These are phyloP conservation scores for Ogataea henricii DNA, from an alignment of 805 yeast genomes.

Conservation along the genomic window DNA sequence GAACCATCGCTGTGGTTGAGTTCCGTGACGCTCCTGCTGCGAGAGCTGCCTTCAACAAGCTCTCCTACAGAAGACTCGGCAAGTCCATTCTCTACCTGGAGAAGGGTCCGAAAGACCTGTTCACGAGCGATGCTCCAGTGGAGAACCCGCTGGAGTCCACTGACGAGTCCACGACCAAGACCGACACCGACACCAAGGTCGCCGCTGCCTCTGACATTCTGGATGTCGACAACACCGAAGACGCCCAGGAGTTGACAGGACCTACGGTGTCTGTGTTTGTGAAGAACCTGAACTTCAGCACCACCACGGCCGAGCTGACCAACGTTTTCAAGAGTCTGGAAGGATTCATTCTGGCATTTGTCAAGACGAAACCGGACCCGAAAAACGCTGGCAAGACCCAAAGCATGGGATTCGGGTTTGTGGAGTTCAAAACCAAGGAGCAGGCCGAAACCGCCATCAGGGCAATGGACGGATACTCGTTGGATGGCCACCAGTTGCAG, in stretches of 20 bases:
- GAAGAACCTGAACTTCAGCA: constrained; percentile 86
- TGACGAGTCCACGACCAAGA: constrained; percentile 33
- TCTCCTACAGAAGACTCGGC: constrained; percentile 86
- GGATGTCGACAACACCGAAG: constrained; percentile 27
- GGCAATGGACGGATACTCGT: constrained; percentile 69
- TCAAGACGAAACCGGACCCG: constrained; percentile 87
- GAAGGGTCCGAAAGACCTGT: constrained; percentile 87
- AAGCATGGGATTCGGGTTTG: constrained; percentile 98
- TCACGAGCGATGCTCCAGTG: constrained; percentile 51
- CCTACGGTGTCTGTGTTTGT: constrained; percentile 88
- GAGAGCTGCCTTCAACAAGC: constrained; percentile 83
- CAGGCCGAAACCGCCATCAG: constrained; percentile 77
- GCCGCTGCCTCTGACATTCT: constrained; percentile 33
- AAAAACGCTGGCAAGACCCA: constrained; percentile 63
- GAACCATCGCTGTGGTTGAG: constrained; percentile 93
- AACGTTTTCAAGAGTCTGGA: constrained; percentile 66
- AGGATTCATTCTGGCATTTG: constrained; percentile 81
- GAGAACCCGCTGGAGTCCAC: constrained; percentile 35
- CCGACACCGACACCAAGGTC: constrained; percentile 39
- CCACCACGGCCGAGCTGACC: constrained; percentile 59
- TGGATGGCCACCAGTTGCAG: constrained; percentile 90
- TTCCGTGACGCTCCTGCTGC: constrained; percentile 81
- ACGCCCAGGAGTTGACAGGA: constrained; percentile 48
- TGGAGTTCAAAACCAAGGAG: constrained; percentile 76
- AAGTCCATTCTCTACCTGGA: constrained; percentile 87